Evolutionary conservation across 768 basidiomycete genomes (phyloP).

Genomic region (Tylopilus rubrobrunneus): DNA sequence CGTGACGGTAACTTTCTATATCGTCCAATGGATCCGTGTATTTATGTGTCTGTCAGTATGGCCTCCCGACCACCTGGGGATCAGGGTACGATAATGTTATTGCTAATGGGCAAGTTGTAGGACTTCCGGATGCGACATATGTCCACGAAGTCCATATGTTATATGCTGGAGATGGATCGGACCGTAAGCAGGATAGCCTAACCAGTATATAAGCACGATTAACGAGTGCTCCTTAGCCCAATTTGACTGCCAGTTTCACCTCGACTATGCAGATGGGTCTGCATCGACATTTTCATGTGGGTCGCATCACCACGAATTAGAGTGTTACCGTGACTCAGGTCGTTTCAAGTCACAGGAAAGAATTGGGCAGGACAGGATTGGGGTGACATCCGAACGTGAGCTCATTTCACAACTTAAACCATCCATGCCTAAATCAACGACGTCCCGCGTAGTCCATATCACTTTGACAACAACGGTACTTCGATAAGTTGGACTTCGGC

Average conservation of each 20-base stretch:
- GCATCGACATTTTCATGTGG: slow-evolving; percentile 33
- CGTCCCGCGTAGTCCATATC: slow-evolving; percentile 26
- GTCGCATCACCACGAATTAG: slow-evolving; percentile 1
- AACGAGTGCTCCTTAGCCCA: background rate
- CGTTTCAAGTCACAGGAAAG: slow-evolving; percentile 38
- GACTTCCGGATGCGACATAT: slow-evolving; percentile 26
- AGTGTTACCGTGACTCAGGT: too few relatives aligned
- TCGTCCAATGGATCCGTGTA: background rate
- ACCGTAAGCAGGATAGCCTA: too few relatives aligned
- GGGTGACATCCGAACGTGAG: slow-evolving; percentile 43
- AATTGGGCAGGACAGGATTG: slow-evolving; percentile 38
- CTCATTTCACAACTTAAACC: background rate
- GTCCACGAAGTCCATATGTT: slow-evolving; percentile 48
- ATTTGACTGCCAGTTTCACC: slow-evolving; percentile 26
- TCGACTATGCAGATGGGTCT: slow-evolving; percentile 37
- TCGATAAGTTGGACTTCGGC: slow-evolving; percentile 39
- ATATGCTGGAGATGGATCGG: slow-evolving; percentile 39
- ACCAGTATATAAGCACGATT: too few relatives aligned
- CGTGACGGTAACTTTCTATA: slow-evolving; percentile 30
- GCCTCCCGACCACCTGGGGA: slow-evolving; percentile 41
- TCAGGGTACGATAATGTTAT: slow-evolving; percentile 41
- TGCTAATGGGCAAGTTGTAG: slow-evolving; percentile 39
- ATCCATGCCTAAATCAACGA: background rate
- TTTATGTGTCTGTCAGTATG: slow-evolving; percentile 31
- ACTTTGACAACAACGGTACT: slow-evolving; percentile 35